Conservation (phyloP, 2,329 filamentous ascomycete species). For the Fusarium penzigii region DNA sequence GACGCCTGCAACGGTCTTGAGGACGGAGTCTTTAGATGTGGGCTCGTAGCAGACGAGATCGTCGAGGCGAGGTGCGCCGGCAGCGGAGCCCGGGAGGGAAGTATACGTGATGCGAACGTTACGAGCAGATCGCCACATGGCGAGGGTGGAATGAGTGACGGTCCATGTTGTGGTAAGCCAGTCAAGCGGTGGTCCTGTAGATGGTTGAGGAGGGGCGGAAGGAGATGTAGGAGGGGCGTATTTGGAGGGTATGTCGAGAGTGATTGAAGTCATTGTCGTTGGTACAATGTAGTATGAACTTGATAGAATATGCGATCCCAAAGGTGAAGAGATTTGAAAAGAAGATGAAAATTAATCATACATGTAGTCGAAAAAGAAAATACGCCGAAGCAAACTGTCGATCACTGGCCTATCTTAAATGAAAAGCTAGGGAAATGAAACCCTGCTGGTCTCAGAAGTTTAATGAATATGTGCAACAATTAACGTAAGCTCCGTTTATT, state of each 20-base stretch:
- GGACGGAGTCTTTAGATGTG: conserved; percentile 44
- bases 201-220: conserved; percentile 14
- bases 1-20: conserved; percentile 65
- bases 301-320: too few relatives aligned
- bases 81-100: conserved; percentile 43
- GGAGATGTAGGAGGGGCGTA: conserved; percentile 38
- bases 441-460: neutral
- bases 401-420: neutral
- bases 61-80: conserved; percentile 56
- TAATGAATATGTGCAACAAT: neutral
- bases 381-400: neutral
- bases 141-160: conserved; percentile 73
- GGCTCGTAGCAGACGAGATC: conserved; percentile 73
- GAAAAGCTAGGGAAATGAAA: neutral
- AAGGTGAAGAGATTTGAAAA: neutral
- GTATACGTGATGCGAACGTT: conserved; percentile 82
- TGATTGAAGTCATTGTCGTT: conserved; percentile 14
- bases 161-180: conserved; percentile 70
- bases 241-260: conserved; percentile 47
- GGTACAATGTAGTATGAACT: too few relatives aligned
- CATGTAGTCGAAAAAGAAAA: neutral
- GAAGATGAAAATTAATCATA: neutral
- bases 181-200: conserved; percentile 50
- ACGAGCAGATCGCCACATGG: conserved; percentile 78
- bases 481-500: neutral